These are phyloP conservation scores for Calonectria leucothoes DNA, from an alignment of 2,329 filamentous ascomycete genomes.

Conservation along the genomic window DNA sequence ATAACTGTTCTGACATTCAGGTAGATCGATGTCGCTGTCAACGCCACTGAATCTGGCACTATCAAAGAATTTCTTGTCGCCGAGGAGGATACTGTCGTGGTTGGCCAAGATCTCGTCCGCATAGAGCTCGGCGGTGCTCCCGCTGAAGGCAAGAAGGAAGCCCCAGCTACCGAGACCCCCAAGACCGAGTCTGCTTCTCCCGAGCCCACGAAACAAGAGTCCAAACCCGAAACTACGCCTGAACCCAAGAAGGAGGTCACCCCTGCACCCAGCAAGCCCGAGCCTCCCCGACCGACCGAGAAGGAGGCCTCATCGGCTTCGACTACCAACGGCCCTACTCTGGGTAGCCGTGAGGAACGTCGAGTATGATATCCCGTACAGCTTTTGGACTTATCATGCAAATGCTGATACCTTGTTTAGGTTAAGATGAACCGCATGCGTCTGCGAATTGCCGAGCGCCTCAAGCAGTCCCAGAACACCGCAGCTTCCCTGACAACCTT, in stretches of 20 bases:
- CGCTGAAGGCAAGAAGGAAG: slow-evolving; percentile 52
- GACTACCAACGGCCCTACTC: slow-evolving; percentile 46
- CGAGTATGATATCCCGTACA: slow-evolving; percentile 68
- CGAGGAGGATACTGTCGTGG: slow-evolving; percentile 94
- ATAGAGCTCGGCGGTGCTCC: slow-evolving; percentile 80
- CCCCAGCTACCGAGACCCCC: slow-evolving; percentile 34
- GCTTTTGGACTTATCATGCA: not conserved
- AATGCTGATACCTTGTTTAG: slow-evolving; percentile 55
- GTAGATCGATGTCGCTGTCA: slow-evolving; percentile 96
- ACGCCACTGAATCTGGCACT: slow-evolving; percentile 88
- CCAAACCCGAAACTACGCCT: slow-evolving; percentile 43
- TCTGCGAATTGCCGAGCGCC: slow-evolving; percentile 92
- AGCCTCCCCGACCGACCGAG: slow-evolving; percentile 33
- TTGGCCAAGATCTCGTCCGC: slow-evolving; percentile 91
- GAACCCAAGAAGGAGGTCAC: slow-evolving; percentile 49
- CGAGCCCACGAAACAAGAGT: slow-evolving; percentile 25
- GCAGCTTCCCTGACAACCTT: slow-evolving; percentile 97
- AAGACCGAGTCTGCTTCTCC: slow-evolving; percentile 45
- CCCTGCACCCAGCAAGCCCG: slow-evolving; percentile 40
- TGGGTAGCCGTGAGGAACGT: slow-evolving; percentile 86
- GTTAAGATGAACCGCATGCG: slow-evolving; percentile 99
- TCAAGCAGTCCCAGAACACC: slow-evolving; percentile 99
- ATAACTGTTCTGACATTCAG: not conserved
- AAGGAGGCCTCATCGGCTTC: slow-evolving; percentile 39
- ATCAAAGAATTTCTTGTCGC: slow-evolving; percentile 92